Evolutionary conservation across 2,329 filamentous ascomycete species (phyloP).

Genomic region (Didymella arachidicola): DNA sequence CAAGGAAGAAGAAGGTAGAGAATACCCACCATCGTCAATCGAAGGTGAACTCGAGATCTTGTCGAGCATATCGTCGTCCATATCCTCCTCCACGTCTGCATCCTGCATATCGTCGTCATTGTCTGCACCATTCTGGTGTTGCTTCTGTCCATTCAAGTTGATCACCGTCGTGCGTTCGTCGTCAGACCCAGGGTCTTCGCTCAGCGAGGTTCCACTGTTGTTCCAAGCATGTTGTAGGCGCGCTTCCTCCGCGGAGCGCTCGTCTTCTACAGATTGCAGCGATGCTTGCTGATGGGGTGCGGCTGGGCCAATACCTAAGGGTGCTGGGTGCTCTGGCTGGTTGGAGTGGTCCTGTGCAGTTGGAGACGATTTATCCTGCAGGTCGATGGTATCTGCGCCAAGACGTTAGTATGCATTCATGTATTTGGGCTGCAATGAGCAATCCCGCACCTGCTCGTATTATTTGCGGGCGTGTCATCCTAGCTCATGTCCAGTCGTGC

Average conservation of each 20-base stretch:
- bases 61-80: constrained; percentile 96
- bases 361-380: constrained; percentile 82
- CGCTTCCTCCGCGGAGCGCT: constrained; percentile 75
- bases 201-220: constrained; percentile 49
- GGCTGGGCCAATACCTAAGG: constrained; percentile 63
- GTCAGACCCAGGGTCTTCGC: constrained; percentile 65
- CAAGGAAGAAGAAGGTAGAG: constrained; percentile 48
- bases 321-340: constrained; percentile 61
- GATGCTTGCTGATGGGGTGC: constrained; percentile 87
- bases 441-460: constrained; percentile 61
- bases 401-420: constrained; percentile 34
- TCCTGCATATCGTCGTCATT: constrained; percentile 66
- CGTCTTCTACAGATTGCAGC: constrained; percentile 79
- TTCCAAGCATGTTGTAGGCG: constrained; percentile 64
- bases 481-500: constrained; percentile 46
- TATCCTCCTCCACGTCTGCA: constrained; percentile 71
- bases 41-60: constrained; percentile 98
- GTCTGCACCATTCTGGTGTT: constrained; percentile 46
- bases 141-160: constrained; percentile 36
- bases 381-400: constrained; percentile 84
- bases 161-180: constrained; percentile 56
- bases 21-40: constrained; percentile 96
- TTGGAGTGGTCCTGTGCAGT: constrained; percentile 82
- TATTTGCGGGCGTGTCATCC: constrained; percentile 64
- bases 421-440: background rate